These are phyloP conservation scores for Litchi chinensis DNA, from an alignment of 345 rosid genomes.

Conservation along the genomic window DNA sequence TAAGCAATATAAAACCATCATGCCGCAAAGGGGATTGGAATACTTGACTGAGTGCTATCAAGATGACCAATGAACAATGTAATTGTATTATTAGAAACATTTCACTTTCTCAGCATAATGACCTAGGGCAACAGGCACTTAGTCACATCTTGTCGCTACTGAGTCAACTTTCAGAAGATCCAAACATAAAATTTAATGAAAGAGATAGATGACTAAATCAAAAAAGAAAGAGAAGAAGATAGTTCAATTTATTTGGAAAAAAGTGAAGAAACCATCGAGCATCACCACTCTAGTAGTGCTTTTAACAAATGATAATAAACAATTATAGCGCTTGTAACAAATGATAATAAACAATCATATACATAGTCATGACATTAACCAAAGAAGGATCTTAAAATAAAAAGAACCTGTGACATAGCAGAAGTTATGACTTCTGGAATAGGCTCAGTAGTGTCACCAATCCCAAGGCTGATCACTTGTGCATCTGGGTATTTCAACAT, in stretches of 20 bases:
- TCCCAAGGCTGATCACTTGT: conserved; percentile 88
- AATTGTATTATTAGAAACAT: no score
- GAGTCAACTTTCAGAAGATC: background rate
- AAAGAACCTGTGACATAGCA: conserved; percentile 69
- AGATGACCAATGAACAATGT: no score
- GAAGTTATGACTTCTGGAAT: conserved; percentile 91
- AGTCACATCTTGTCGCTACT: background rate
- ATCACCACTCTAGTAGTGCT: background rate
- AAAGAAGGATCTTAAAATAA: conserved; percentile 8
- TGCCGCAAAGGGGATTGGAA: no score
- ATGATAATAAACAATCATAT: background rate
- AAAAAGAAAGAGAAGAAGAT: background rate
- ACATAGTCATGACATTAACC: background rate
- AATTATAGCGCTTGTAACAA: background rate
- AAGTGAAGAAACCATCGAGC: background rate
- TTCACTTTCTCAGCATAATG: no score
- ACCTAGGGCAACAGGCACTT: no score
- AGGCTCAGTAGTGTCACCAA: conserved; percentile 98
- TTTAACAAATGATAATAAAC: background rate
- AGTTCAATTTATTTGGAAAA: background rate
- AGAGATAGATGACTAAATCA: background rate
- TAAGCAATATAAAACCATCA: no score
- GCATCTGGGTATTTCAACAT: conserved; percentile 84
- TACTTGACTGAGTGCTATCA: no score
- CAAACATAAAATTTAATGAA: background rate